Evolutionary conservation across 441 rosid species (phyloP).

Genomic region (Corymbia calophylla): DNA sequence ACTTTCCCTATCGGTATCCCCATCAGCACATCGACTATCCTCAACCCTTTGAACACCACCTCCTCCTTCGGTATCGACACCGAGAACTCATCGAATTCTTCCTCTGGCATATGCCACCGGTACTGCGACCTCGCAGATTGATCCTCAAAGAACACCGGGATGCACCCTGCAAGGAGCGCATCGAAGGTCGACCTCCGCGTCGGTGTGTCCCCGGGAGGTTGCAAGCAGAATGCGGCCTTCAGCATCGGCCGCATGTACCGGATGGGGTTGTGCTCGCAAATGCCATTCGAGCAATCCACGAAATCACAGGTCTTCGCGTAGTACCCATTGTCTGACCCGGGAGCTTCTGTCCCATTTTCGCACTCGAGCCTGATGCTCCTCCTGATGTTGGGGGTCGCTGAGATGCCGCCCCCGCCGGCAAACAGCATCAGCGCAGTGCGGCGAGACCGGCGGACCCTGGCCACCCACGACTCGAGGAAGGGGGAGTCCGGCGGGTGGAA

Average conservation of each 20-base stretch:
- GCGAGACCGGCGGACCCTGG: slow-evolving; percentile 46
- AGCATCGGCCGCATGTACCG: slow-evolving; percentile 75
- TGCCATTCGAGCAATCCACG: slow-evolving; percentile 82
- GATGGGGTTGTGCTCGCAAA: slow-evolving; percentile 90
- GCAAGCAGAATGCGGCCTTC: slow-evolving; percentile 67
- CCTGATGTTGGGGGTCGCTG: slow-evolving; percentile 51
- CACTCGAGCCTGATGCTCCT: slow-evolving; percentile 80
- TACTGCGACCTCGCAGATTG: slow-evolving; percentile 65
- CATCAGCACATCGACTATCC: slow-evolving; percentile 62
- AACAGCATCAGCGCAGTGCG: slow-evolving; percentile 63
- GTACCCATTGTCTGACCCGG: background rate
- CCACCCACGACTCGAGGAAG: slow-evolving; percentile 60
- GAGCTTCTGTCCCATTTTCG: slow-evolving; percentile 16
- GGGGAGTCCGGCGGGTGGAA: slow-evolving; percentile 69
- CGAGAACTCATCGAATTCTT: slow-evolving; percentile 41
- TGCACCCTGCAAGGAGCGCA: slow-evolving; percentile 74
- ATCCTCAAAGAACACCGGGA: slow-evolving; percentile 90
- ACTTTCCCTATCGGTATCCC: slow-evolving; percentile 52
- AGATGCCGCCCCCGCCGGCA: slow-evolving; percentile 83
- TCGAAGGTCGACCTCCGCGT: slow-evolving; percentile 78
- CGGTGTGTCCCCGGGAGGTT: slow-evolving; percentile 92
- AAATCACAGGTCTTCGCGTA: slow-evolving; percentile 47
- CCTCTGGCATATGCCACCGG: slow-evolving; percentile 64
- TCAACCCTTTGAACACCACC: slow-evolving; percentile 63
- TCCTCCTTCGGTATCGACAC: slow-evolving; percentile 78